Base-by-base conservation (phyloP, 1,284 basidiomycete genomes). In the Ustilago nuda region DNA sequence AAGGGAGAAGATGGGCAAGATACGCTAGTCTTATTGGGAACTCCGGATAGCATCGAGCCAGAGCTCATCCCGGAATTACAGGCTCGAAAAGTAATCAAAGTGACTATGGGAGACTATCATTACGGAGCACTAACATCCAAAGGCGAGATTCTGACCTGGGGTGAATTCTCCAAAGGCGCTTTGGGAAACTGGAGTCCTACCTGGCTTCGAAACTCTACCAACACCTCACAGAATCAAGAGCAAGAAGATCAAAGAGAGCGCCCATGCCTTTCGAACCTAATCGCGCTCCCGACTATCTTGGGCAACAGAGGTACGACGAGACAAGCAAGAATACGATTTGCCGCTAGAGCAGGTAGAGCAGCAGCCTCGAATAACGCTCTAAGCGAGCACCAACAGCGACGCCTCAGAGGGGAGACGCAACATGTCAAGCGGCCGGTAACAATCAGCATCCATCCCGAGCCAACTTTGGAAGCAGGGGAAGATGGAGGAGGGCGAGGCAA, bases 61-160 rank as follows among this genome's bases (percentile, higher is more conserved):
- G 88, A 88, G 37, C 87, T 93, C 68, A 88, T 92, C 3, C 91
- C 92, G 1, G 89, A 88, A 27, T 87, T 96, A 23, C 93, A 94
- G 79, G 89, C 92, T 77, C 89, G 88, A 70, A 88, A 88, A 45
- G 89, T 95, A 62, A 94, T 95, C 72, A 93, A 93, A 62, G 91
- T 95, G 62, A 91, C 92, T 9, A 88, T 94, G 53, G 95, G 95
- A 5, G 94, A 97, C 86, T 95, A 94, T 85, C 94, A 97, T 87
- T 91, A 88, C 80, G 92, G 91, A 32, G 94, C 95, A 0, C 88
- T 97, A 71, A 94, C 93, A 1, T 88, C 90, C 46, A 86, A 88
- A 32, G 95, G 94, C 13, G 89, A 91, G 76, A 88, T 96, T 30
- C 87, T 92, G 46, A 92, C 93, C 7, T 98, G 94, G 94, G 95